Percentiles rank a stretch among this genome's conserved stretches.
Conservation (phyloP, 306 rosid species). For the Quercus bicolor region DNA sequence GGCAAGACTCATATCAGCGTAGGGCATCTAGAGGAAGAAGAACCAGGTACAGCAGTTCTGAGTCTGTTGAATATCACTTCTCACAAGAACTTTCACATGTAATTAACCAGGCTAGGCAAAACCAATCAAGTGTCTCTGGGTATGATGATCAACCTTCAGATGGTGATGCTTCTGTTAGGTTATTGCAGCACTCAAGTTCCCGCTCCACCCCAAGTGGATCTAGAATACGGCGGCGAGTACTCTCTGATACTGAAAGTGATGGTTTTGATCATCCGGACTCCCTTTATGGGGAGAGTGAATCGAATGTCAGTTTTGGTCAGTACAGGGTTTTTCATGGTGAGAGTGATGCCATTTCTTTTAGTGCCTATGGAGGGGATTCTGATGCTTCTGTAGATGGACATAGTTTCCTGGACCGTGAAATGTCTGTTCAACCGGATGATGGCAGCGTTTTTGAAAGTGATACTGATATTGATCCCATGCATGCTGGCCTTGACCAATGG, state of each 20-base stretch:
- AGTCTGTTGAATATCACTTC: constrained; percentile 50
- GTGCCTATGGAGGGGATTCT: constrained; percentile 82
- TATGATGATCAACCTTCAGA: constrained; percentile 48
- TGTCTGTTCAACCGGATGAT: constrained; percentile 41
- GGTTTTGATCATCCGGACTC: constrained; percentile 66
- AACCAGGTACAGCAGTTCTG: constrained; percentile 58
- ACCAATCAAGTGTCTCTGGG: constrained; percentile 37
- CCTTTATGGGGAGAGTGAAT: constrained; percentile 68
- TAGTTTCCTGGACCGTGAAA: constrained; percentile 61
- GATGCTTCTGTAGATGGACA: constrained; percentile 73
- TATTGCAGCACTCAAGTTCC: constrained; percentile 47
- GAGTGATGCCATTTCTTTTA: constrained; percentile 59
- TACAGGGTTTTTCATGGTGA: constrained; percentile 53
- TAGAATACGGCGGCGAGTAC: constrained; percentile 58
- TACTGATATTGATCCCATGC: constrained; percentile 95
- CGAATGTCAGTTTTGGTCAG: constrained; percentile 57
- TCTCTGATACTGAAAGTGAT: constrained; percentile 81
- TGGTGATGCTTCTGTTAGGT: constrained; percentile 45
- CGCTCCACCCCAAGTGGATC: constrained; percentile 72
- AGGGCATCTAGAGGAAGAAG: constrained; percentile 52
- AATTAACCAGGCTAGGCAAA: constrained; percentile 45
- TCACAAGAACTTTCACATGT: constrained; percentile 47
- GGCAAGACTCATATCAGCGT: constrained; percentile 30
- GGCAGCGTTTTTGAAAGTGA: constrained; percentile 61
- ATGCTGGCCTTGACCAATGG: constrained; percentile 72